phyloP scores from a whole-genome alignment of 129 eudicot genomes.

The sunflower (Helianthus annuus) region HanXRQr2.0-SUNRISE NC_035449.2:114870049-114870548 shows the following conservation, averaged over 20 bases:
- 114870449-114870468: conserved; percentile 32
- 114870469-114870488: conserved; percentile 50
- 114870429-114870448: conserved; percentile 30
- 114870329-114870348: conserved; percentile 55
- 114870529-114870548: conserved; percentile 53
- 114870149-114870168: conserved; percentile 73
- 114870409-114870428: conserved; percentile 66
- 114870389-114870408: conserved; percentile 68
- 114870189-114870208: conserved; percentile 69
- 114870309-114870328: conserved; percentile 68
- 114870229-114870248: conserved; percentile 11
- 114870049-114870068: conserved; percentile 88
- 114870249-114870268: conserved; percentile 3
- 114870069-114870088: conserved; percentile 24
- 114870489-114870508: conserved; percentile 39
- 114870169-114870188: conserved; percentile 59
- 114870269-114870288: conserved; percentile 31
- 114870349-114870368: conserved; percentile 25
- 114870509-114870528: conserved; percentile 48
- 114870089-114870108: not conserved
- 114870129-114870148: conserved; percentile 62
- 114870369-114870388: conserved; percentile 64
- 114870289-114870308: conserved; percentile 71
- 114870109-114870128: conserved; percentile 12
- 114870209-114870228: conserved; percentile 52